phyloP scores from a whole-genome alignment of 176 grass and related monocot species.

The Zizania latifolia region DNA sequence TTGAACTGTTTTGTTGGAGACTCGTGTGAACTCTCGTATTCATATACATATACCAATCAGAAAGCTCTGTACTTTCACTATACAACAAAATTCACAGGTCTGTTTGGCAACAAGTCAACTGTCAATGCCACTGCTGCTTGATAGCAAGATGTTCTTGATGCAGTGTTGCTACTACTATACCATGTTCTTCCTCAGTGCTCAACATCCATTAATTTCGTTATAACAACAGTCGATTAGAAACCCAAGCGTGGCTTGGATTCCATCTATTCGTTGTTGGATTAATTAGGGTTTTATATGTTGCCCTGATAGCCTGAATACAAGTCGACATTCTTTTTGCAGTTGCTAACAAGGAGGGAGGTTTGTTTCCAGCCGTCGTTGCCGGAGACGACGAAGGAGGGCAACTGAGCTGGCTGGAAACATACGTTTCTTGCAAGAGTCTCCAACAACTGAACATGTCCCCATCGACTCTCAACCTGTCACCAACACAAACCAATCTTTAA shows the following conservation, averaged over 20 bases:
- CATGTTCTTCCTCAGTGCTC: neutral
- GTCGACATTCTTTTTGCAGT: too few relatives aligned
- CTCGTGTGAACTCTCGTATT: neutral
- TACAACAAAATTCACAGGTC: neutral
- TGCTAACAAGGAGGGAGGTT: neutral
- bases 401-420: neutral
- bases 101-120: neutral
- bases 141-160: neutral
- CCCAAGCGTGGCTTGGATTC: neutral
- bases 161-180: neutral
- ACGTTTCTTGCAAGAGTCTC: constrained; percentile 14
- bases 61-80: neutral
- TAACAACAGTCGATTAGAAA: neutral
- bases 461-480: neutral
- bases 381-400: neutral
- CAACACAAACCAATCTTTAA: neutral
- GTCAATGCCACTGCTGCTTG: neutral
- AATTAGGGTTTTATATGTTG: neutral
- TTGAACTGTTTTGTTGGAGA: neutral
- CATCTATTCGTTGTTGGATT: neutral
- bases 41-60: too few relatives aligned
- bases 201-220: neutral
- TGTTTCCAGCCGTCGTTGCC: neutral
- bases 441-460: neutral
- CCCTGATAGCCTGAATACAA: too few relatives aligned